Evolutionary conservation across 129 eudicot genomes (phyloP), one percentile per base, ranked within the genome.

Genomic region (Dittrichia graveolens): DNA sequence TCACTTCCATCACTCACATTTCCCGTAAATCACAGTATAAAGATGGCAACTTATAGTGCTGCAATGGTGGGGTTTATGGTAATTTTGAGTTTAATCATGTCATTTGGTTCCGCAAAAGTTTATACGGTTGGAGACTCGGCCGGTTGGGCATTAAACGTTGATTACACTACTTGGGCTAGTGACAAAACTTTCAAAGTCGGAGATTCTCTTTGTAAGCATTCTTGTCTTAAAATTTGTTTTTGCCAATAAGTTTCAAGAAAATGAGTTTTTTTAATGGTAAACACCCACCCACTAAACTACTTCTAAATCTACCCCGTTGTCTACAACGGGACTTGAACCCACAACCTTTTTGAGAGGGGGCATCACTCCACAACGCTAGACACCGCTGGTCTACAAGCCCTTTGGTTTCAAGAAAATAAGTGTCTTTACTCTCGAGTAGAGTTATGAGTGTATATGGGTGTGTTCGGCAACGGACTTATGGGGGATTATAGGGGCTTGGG

Each of bases 91-190:
- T 49, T 44, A n/a, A n/a, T n/a, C 54, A 35, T 64, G 16, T 48
- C 66, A 6, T 11, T 59, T 34, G 46, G 76, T 63, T 57, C 77
- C 9, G 87, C 89, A 5, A 77, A 84, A 16, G 84, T 68, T 19
- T 84, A 89, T 60, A 89, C 85, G 0, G 96, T 89, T 42, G 96
- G 96, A 5, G 96, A 84, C 78, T 0, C 82, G 5, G 47, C 76
- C 2, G 96, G 96, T 8, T 89, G 96, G 96, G 50, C 81, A 0
- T 16, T 82, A 35, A 82, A 85, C 11, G 83, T 74, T 12, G 83
- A 89, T 76, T 89, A 89, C 65, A 12, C n/a, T 41, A 80, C 83
- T 10, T 89, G 96, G 96, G 73, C 92, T 34, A 44, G 67, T 34
- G 87, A 67, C 57, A 89, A 86, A 64, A 77, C 88, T 13, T 84